Evolutionary conservation across 2,329 filamentous ascomycete genomes (phyloP), one percentile per base, ranked within the genome.

Genomic region (Aspergillus neoniger): DNA sequence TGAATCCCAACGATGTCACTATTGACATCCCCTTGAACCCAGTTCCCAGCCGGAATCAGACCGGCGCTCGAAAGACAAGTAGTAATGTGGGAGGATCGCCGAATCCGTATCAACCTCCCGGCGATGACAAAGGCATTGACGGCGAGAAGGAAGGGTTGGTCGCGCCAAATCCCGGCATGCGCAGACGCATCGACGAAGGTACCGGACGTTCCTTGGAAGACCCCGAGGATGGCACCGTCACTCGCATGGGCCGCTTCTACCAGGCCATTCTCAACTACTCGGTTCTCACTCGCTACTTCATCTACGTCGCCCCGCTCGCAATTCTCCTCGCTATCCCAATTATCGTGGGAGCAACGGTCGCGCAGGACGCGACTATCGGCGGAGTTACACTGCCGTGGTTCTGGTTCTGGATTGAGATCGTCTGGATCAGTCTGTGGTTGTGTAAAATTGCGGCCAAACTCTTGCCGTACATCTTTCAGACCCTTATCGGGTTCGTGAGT

Each of bases 371-470:
- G 7, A 77, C 74, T 28, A 84, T 88, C 63, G 84, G 83, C 15
- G 82, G 82, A 21, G 85, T 88, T 4, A 75, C 80, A 7, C 79
- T 87, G 43, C 77, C 83, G 56, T 86, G 83, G 80, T 85, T 89
- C 74, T 89, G 87, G 75, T 81, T 82, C 17, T 89, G 86, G 86
- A 77, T 88, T 39, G 86, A 88, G 71, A 81, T 88, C 50, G 79
- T 88, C 56, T 89, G 86, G 86, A 75, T 86, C 39, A 83, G 83
- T 68, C 76, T 89, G 61, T 89, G 86, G 86, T 79, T 79, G 14
- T 84, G 83, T 65, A 89, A 89, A 72, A 76, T 87, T 52, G 72
- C 86, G 25, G 83, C 84, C 6, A 83, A 85, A 66, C 82, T 83
- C 65, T 70, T 88, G 50, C 86, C 86, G 1, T 81, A 76, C 52